Base-by-base conservation (phyloP, 2,329 filamentous ascomycete species). In the Diplodia mutila region DNA sequence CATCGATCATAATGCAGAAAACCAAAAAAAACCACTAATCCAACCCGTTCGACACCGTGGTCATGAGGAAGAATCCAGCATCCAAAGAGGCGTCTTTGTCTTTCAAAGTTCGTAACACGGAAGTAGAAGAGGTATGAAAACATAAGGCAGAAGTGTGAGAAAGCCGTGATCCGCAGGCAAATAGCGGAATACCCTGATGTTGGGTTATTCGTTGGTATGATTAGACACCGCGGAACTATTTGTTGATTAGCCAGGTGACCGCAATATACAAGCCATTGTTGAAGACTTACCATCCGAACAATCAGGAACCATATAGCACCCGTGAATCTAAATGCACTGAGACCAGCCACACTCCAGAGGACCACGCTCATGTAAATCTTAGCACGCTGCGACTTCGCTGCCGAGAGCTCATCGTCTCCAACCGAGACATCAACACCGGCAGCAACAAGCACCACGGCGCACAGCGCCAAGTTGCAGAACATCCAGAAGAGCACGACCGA, bases 401-500 rank as follows among this genome's bases (percentile, higher is more conserved):
- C 16, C 11, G 48, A 54, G 6, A 55, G 34, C 14, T 55, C 66
- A 23, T 71, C 61, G 9, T 81, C 76, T 25, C 80, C 76, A 29
- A 80, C 74, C 5, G 79, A 79, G 18, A 80, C 73, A 72, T 96
- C 89, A 70, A 97, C 79, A 2, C 95, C 94, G 27, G 91, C 94
- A 0, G 92, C 90, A 75, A 91, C 94, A 71, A 99, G 83, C 8
- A 99, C 94, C 1, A 96, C 85, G 0, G 94, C 94, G 0, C 88
- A 89, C 6, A 99, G 87, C 0, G 88, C 93, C 78, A 99, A 91
- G 80, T 99, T 99, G 76, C 90, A 93, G 74, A 98, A 92, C 86
- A 99, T 97, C 95, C 95, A 99, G 71, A 91, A 89, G 61, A 98
- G 83, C 34, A 99, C 95, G 72, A 97, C 94, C 32, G 92, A 88